Percentiles rank a stretch among this genome's conserved stretches.
phyloP scores from a whole-genome alignment of 768 basidiomycete genomes.

The Mrakia frigida region DNA sequence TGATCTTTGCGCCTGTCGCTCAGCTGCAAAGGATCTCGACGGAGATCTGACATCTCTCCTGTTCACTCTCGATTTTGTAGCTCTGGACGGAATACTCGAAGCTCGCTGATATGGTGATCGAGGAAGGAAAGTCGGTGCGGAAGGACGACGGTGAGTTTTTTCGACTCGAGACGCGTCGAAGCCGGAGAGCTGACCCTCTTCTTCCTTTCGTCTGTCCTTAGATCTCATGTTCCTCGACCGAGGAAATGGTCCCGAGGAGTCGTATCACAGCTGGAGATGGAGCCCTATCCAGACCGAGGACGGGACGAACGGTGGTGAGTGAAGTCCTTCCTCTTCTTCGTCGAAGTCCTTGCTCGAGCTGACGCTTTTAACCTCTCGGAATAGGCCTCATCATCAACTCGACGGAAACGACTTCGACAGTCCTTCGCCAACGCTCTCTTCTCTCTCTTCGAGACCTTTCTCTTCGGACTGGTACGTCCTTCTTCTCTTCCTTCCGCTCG shows the following conservation, averaged over 20 bases:
- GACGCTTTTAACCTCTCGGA: no score
- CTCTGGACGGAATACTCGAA: slow-evolving; percentile 14
- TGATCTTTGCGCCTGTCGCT: not conserved
- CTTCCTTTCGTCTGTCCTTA: not conserved
- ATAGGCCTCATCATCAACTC: slow-evolving; percentile 28
- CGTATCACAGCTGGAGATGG: slow-evolving; percentile 25
- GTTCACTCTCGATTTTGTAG: not conserved
- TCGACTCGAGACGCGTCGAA: not conserved
- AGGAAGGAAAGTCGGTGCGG: slow-evolving; percentile 19
- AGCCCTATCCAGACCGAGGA: not conserved
- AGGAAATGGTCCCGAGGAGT: not conserved
- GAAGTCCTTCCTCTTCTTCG: no score
- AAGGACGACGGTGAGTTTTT: slow-evolving; percentile 18
- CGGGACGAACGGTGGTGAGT: slow-evolving; percentile 8
- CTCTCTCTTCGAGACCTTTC: slow-evolving; percentile 13
- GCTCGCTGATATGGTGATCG: slow-evolving; percentile 15
- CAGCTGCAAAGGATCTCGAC: no score
- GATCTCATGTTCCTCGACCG: slow-evolving; percentile 28
- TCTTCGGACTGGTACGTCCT: not conserved
- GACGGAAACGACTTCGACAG: slow-evolving; percentile 15
- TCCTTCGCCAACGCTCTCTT: slow-evolving; percentile 20
- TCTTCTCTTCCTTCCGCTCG: not conserved
- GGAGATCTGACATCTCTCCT: not conserved
- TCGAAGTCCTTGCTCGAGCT: no score
- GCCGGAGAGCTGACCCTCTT: not conserved